phyloP scores from a whole-genome alignment of 192 early-diverging fungal species.

The Coemansia sp. region DNA sequence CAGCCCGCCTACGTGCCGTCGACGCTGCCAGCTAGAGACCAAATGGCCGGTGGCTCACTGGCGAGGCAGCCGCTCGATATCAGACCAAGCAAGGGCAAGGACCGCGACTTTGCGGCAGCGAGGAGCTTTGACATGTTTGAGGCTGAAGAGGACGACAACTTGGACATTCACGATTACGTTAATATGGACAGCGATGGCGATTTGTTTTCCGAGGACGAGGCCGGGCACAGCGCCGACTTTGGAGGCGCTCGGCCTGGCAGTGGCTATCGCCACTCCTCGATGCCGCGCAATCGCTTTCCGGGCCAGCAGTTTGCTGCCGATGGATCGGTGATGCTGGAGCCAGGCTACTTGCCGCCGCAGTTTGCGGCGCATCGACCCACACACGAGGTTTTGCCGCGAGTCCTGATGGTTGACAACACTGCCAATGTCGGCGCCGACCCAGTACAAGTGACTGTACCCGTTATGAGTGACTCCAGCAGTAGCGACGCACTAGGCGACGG shows the following conservation, averaged over 20 bases:
- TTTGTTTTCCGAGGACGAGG: slow-evolving; percentile 17
- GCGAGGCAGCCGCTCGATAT: slow-evolving; percentile 29
- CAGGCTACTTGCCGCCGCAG: slow-evolving; percentile 26
- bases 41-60: background rate
- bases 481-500: background rate
- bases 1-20: background rate
- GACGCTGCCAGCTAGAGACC: slow-evolving; percentile 2
- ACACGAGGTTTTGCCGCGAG: background rate
- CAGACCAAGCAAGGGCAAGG: slow-evolving; percentile 19
- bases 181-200: slow-evolving; percentile 39
- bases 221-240: slow-evolving; percentile 4
- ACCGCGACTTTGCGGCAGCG: background rate
- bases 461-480: background rate
- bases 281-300: slow-evolving; percentile 35
- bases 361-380: slow-evolving; percentile 3
- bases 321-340: slow-evolving; percentile 45
- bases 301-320: slow-evolving; percentile 13
- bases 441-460: background rate
- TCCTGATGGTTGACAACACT: background rate
- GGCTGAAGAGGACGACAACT: slow-evolving; percentile 29
- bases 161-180: slow-evolving; percentile 42
- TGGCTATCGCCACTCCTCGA: background rate
- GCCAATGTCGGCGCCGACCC: background rate
- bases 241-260: background rate
- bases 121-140: slow-evolving; percentile 5